Evolutionary conservation across 768 basidiomycete genomes (phyloP).

Genomic region (Suillus alpinus): DNA sequence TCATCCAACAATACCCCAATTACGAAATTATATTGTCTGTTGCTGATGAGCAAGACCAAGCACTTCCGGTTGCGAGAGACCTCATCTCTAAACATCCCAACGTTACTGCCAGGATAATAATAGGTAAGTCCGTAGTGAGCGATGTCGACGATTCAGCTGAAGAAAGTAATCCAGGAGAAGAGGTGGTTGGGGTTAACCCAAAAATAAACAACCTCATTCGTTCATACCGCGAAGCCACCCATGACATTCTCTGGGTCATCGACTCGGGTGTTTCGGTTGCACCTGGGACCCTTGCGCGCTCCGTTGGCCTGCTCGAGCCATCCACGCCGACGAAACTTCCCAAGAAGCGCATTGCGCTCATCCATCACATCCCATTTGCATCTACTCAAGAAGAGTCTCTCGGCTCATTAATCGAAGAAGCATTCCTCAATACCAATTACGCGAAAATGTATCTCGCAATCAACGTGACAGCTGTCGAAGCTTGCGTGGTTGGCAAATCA

Average conservation of each 20-base stretch:
- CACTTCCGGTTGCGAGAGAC: conserved; percentile 76
- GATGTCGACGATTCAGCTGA: neutral
- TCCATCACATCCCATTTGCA: conserved; percentile 97
- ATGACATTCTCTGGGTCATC: conserved; percentile 95
- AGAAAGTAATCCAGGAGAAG: conserved; percentile 55
- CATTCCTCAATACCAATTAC: conserved; percentile 95
- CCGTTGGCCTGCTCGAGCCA: conserved; percentile 68
- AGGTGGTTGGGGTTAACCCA: conserved; percentile 87
- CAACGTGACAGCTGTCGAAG: conserved; percentile 83
- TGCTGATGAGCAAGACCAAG: conserved; percentile 83
- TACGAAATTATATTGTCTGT: conserved; percentile 91
- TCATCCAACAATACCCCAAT: conserved; percentile 86
- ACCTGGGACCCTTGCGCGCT: conserved; percentile 75
- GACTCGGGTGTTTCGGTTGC: conserved; percentile 88
- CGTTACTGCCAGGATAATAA: conserved; percentile 68
- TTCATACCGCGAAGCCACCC: conserved; percentile 71
- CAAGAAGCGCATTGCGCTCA: conserved; percentile 65
- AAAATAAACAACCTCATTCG: conserved; percentile 96
- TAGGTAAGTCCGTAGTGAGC: conserved; percentile 42
- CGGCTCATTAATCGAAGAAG: conserved; percentile 86
- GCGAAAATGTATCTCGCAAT: conserved; percentile 98
- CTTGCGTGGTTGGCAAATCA: conserved; percentile 96
- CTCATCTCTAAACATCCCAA: conserved; percentile 75
- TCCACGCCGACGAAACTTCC: conserved; percentile 34
- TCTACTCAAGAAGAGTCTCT: conserved; percentile 62